Conservation (phyloP, 2,329 filamentous ascomycete genomes). For the Aspergillus brunneoviolaceus region DNA sequence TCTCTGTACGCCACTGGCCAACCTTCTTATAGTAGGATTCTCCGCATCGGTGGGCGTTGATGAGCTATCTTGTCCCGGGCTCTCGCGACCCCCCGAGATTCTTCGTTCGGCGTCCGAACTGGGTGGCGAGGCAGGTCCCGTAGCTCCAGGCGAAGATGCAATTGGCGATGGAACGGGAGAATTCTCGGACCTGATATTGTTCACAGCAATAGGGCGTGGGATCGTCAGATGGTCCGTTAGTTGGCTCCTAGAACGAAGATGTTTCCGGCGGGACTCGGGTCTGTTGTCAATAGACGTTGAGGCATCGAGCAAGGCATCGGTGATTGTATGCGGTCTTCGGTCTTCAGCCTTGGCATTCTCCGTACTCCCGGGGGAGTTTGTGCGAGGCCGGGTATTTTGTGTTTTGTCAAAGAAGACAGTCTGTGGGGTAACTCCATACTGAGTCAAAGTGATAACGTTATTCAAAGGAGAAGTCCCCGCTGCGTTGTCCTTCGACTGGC, state of each 20-base stretch:
- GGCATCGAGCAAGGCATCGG: conserved; percentile 87
- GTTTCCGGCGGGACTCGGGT: conserved; percentile 50
- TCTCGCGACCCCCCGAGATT: conserved; percentile 26
- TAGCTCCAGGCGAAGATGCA: conserved; percentile 38
- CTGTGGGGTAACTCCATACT: conserved; percentile 75
- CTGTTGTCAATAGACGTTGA: conserved; percentile 78
- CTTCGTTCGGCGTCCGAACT: conserved; percentile 36
- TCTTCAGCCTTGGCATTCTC: conserved; percentile 35
- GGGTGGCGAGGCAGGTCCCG: conserved; percentile 34
- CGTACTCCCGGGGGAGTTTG: conserved; percentile 25
- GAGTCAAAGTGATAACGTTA: conserved; percentile 71
- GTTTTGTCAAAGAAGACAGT: conserved; percentile 90
- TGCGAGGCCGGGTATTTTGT: conserved; percentile 50
- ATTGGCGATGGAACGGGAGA: conserved; percentile 34
- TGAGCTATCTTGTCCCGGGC: conserved; percentile 31
- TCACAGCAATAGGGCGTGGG: conserved; percentile 22
- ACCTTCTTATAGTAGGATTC: conserved; percentile 29
- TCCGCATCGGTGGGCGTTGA: conserved; percentile 33
- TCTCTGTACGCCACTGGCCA: conserved; percentile 30
- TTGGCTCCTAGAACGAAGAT: conserved; percentile 42
- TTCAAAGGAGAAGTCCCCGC: conserved; percentile 54
- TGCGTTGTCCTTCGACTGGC: conserved; percentile 58
- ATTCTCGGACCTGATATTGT: conserved; percentile 26
- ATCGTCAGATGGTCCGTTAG: conserved; percentile 16
- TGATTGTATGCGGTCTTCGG: conserved; percentile 69